phyloP scores from a whole-genome alignment of 2,329 filamentous ascomycete species.

The Cadophora luteo-olivacea region DNA sequence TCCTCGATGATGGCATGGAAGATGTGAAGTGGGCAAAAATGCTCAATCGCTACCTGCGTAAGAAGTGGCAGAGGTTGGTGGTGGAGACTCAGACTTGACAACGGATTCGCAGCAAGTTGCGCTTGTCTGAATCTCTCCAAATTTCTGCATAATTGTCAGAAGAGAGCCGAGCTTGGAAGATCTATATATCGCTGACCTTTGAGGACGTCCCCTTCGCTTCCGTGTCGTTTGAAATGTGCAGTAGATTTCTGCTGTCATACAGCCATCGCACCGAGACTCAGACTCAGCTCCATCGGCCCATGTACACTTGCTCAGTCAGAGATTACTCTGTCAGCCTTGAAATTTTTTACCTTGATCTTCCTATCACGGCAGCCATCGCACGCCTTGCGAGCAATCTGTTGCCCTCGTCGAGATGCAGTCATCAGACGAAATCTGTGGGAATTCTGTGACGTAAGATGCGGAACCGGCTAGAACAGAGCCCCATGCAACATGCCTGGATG shows the following conservation, averaged over 20 bases:
- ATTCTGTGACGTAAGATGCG: neutral
- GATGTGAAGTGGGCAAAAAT: neutral
- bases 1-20: neutral
- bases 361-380: conserved; percentile 3
- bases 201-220: neutral
- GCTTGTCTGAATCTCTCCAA: neutral
- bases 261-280: neutral
- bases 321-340: neutral
- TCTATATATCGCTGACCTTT: neutral
- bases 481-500: too few relatives aligned
- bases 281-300: neutral
- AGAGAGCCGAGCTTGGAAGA: neutral
- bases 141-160: neutral
- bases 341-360: neutral
- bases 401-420: neutral
- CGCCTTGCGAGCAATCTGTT: neutral
- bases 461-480: too few relatives aligned
- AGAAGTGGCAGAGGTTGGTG: neutral
- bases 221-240: neutral
- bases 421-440: neutral
- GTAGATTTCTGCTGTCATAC: neutral
- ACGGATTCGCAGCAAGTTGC: neutral
- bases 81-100: neutral
- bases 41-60: neutral
- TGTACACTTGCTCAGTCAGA: neutral